A percentile compares a stretch with the other conserved stretches of the same genome.
These are phyloP conservation scores for Jaapia argillacea DNA, from an alignment of 768 basidiomycete genomes.

Conservation along the genomic window DNA sequence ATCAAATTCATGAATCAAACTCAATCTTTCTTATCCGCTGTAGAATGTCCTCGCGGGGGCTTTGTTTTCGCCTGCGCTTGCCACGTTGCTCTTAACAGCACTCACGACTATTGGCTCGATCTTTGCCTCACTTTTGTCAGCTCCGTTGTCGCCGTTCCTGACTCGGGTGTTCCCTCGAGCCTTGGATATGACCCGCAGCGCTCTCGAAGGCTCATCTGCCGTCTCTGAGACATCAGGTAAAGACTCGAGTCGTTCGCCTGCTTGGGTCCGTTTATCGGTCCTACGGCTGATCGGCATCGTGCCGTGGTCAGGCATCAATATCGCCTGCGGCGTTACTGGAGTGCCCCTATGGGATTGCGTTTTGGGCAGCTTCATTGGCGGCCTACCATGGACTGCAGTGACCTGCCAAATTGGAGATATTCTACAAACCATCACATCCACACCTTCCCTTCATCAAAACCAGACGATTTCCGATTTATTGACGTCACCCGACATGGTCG, in stretches of 20 bases:
- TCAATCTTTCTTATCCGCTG: not conserved
- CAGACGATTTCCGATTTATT: slow-evolving; percentile 83
- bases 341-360: slow-evolving; percentile 68
- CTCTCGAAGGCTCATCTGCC: slow-evolving; percentile 44
- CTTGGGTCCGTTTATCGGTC: slow-evolving; percentile 82
- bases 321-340: slow-evolving; percentile 88
- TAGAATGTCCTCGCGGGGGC: slow-evolving; percentile 89
- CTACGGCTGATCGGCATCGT: slow-evolving; percentile 88
- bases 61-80: slow-evolving; percentile 72
- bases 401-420: slow-evolving; percentile 90
- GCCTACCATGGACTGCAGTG: slow-evolving; percentile 84
- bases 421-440: slow-evolving; percentile 71
- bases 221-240: not conserved
- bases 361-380: slow-evolving; percentile 76
- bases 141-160: slow-evolving; percentile 79
- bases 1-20: slow-evolving; percentile 5
- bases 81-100: slow-evolving; percentile 70
- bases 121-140: slow-evolving; percentile 69
- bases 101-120: slow-evolving; percentile 85
- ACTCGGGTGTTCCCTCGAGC: slow-evolving; percentile 76
- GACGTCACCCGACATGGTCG: slow-evolving; percentile 70
- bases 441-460: slow-evolving; percentile 55
- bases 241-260: slow-evolving; percentile 36
- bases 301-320: slow-evolving; percentile 96
- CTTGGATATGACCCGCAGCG: slow-evolving; percentile 73